Conservation (phyloP, 202 grass and related monocot species). For the Eragrostis tef region DNA sequence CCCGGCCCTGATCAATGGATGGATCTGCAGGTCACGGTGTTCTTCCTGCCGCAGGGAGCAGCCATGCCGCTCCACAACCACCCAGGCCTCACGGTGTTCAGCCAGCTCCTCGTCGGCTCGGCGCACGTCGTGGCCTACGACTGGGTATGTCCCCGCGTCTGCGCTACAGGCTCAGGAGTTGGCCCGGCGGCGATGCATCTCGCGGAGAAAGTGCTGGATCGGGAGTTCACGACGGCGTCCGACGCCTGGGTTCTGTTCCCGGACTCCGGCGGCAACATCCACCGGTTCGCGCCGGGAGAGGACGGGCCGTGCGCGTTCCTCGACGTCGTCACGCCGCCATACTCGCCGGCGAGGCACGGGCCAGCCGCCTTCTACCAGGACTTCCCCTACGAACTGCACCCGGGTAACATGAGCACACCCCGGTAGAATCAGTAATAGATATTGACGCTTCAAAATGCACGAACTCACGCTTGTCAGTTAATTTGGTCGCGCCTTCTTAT, state of each 20-base stretch:
- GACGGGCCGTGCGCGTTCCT: slow-evolving; percentile 50
- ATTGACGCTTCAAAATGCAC: no score
- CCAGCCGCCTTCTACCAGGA: slow-evolving; percentile 60
- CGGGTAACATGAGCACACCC: slow-evolving; percentile 30
- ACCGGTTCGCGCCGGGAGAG: slow-evolving; percentile 41
- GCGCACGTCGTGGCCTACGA: slow-evolving; percentile 70
- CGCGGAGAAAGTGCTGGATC: slow-evolving; percentile 53
- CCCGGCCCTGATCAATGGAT: background rate
- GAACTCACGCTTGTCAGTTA: no score
- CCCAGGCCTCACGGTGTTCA: slow-evolving; percentile 74
- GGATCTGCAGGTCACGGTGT: slow-evolving; percentile 60
- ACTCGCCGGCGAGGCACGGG: slow-evolving; percentile 30
- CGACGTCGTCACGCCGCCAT: slow-evolving; percentile 59
- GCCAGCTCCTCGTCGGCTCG: slow-evolving; percentile 62
- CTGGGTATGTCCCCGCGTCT: slow-evolving; percentile 43
- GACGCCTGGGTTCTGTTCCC: slow-evolving; percentile 61
- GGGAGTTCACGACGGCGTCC: slow-evolving; percentile 45
- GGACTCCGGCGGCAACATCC: slow-evolving; percentile 64
- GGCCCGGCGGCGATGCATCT: slow-evolving; percentile 15
- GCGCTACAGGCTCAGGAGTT: background rate
- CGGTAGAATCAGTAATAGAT: no score
- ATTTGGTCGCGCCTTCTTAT: no score
- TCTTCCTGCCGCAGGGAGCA: slow-evolving; percentile 52
- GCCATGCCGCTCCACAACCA: slow-evolving; percentile 73
- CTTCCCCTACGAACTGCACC: slow-evolving; percentile 40